Conservation (phyloP, 2,329 filamentous ascomycete genomes). For the Daldinia sp. region DNA sequence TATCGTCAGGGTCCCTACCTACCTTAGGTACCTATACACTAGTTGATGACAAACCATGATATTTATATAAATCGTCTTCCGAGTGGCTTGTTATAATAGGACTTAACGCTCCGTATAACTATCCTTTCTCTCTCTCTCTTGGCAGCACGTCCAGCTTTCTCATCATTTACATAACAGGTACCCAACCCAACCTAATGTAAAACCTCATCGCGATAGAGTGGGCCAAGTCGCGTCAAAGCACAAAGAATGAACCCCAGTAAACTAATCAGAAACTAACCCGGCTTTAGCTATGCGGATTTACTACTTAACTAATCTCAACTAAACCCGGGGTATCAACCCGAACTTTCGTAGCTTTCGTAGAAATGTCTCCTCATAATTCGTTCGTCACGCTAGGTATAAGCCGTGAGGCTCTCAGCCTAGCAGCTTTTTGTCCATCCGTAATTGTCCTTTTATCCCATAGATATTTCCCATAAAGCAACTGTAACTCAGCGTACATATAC, state of each 20-base stretch:
- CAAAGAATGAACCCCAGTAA: background rate
- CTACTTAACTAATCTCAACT: conserved; percentile 16
- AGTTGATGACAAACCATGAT: conserved; percentile 3
- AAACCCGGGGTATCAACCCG: conserved; percentile 22
- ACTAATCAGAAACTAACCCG: background rate
- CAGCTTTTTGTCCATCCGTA: conserved; percentile 25
- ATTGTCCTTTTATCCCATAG: conserved; percentile 16
- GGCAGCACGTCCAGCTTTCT: background rate
- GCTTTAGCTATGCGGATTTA: background rate
- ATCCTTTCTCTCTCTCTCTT: background rate
- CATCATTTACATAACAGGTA: background rate
- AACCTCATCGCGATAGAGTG: background rate
- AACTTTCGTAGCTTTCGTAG: conserved; percentile 8
- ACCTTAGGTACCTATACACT: background rate
- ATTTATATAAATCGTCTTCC: conserved; percentile 5
- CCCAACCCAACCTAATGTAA: too few species aligned
- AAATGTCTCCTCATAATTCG: conserved; percentile 40
- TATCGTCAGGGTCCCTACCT: background rate
- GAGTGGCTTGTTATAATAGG: background rate
- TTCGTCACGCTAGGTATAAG: conserved; percentile 32
- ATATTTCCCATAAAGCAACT: conserved; percentile 26
- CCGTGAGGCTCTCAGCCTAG: conserved; percentile 34
- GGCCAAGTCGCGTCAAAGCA: conserved; percentile 1
- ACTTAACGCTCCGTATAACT: background rate
- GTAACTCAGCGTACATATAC: conserved; percentile 9